Evolutionary conservation across 2,329 filamentous ascomycete species (phyloP), one percentile per base, ranked within the genome.

Genomic region (Fusarium foetens): DNA sequence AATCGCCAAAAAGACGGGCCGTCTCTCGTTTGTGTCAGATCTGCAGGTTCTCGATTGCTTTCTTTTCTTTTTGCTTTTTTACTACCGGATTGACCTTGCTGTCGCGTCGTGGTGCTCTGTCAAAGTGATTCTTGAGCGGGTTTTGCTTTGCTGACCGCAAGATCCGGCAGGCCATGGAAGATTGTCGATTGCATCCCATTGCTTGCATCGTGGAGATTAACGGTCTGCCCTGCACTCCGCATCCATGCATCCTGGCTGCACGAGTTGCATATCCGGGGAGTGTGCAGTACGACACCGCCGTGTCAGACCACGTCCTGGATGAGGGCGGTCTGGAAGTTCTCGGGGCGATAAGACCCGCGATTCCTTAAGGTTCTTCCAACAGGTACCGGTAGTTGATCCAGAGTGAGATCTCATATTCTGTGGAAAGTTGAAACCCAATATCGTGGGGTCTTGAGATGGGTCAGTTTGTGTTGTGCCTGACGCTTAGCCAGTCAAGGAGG

Each of bases 291-390:
- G 53, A 53, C 62, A 67, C 62, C 60, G 35, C 64, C 45, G 39
- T 29, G 45, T 67, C 62, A 66, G 53, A 42, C 53, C 64, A 55
- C 39, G 39, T 66, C 59, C 55, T 58, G 45, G 36, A 53, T 17
- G 43, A 35, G 59, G 61, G 70, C 70, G 70, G 70, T 72, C 70
- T 72, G 70, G 61, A 43, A 63, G 57, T 60, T 73, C 39, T 73
- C 70, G 57, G 70, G 39, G 53, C 55, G 70, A 51, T 58, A 48
- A 69, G 45, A 58, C 64, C 49, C 39, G 59, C 25, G 51, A 31
- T 55, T 29, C 35, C 58, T 14, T 49, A 23, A 21, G 52, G 29
- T 23, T 53, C 31, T 39, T 41, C 16, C 29, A 49, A 19, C 35
- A 48, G 41, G n/a, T 25, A 41, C 42, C 42, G 42, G 29, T 45